These are phyloP conservation scores for Volutella citrinella DNA, from an alignment of 2,329 filamentous ascomycete genomes.

Conservation along the genomic window DNA sequence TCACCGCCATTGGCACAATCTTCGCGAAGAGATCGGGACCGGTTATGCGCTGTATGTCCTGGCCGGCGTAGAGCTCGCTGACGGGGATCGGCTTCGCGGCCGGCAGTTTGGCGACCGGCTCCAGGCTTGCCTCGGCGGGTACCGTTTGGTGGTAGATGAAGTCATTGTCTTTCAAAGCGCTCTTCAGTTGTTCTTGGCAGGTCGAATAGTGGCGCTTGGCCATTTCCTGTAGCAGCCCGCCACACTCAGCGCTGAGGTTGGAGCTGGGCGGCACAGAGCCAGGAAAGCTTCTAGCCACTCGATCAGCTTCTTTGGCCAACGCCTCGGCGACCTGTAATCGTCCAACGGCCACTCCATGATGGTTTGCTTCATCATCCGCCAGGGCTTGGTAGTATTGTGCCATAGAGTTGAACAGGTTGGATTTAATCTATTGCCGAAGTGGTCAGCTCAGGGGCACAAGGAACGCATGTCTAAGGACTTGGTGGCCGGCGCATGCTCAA, in stretches of 20 bases:
- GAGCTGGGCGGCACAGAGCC: conserved; percentile 74
- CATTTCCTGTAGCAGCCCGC: conserved; percentile 70
- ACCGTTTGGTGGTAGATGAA: conserved; percentile 97
- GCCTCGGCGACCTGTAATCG: conserved; percentile 78
- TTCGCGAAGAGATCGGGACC: conserved; percentile 96
- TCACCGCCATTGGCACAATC: conserved; percentile 93
- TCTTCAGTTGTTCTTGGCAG: conserved; percentile 75
- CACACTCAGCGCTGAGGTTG: conserved; percentile 80
- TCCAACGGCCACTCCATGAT: conserved; percentile 81
- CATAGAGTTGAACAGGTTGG: conserved; percentile 76
- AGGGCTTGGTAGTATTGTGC: conserved; percentile 93
- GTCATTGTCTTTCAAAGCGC: conserved; percentile 88
- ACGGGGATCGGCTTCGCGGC: conserved; percentile 97
- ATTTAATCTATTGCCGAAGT: conserved; percentile 62
- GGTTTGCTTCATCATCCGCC: conserved; percentile 84
- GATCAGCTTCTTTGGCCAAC: conserved; percentile 74
- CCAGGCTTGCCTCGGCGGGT: conserved; percentile 77
- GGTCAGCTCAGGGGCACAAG: conserved; percentile 12
- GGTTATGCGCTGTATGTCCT: conserved; percentile 95
- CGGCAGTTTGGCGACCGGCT: conserved; percentile 83
- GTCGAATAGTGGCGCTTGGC: conserved; percentile 77
- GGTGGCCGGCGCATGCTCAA: background rate
- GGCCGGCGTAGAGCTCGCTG: conserved; percentile 92
- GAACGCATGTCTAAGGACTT: background rate
- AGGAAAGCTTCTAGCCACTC: conserved; percentile 76